phyloP scores from a whole-genome alignment of 768 basidiomycete genomes.

The Hypholoma sublateritium region DNA sequence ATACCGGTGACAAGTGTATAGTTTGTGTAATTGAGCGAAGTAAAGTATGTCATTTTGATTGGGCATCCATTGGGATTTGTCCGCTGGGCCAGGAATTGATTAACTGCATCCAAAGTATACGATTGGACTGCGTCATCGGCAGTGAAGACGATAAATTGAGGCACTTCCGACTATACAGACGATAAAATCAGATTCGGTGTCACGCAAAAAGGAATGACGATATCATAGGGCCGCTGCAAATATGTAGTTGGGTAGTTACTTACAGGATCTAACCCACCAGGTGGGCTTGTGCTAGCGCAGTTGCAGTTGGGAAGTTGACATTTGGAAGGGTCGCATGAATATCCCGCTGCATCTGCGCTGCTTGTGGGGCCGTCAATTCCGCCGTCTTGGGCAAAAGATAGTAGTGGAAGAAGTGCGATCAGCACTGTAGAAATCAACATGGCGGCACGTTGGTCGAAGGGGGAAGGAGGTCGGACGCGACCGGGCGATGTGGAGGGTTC shows the following conservation, averaged over 20 bases:
- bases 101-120: slow-evolving; percentile 72
- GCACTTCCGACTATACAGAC: slow-evolving; percentile 47
- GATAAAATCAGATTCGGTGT: background rate
- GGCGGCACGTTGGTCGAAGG: background rate
- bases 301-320: slow-evolving; percentile 73
- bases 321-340: slow-evolving; percentile 63
- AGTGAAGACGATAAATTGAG: slow-evolving; percentile 71
- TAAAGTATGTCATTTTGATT: slow-evolving; percentile 78
- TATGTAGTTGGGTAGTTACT: slow-evolving; percentile 24
- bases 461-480: background rate
- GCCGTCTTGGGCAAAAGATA: slow-evolving; percentile 54
- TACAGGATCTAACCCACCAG: slow-evolving; percentile 67
- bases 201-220: too few species aligned
- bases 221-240: too few species aligned
- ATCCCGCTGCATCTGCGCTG: slow-evolving; percentile 56
- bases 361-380: slow-evolving; percentile 51
- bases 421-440: background rate
- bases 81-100: slow-evolving; percentile 73
- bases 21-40: slow-evolving; percentile 72
- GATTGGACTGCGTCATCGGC: slow-evolving; percentile 78
- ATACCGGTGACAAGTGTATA: slow-evolving; percentile 66
- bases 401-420: slow-evolving; percentile 26
- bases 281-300: slow-evolving; percentile 72
- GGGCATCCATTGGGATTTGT: slow-evolving; percentile 75
- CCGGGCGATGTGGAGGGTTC: background rate